Conservation (phyloP, 2,329 filamentous ascomycete species). For the Fusarium coffeatum region DNA sequence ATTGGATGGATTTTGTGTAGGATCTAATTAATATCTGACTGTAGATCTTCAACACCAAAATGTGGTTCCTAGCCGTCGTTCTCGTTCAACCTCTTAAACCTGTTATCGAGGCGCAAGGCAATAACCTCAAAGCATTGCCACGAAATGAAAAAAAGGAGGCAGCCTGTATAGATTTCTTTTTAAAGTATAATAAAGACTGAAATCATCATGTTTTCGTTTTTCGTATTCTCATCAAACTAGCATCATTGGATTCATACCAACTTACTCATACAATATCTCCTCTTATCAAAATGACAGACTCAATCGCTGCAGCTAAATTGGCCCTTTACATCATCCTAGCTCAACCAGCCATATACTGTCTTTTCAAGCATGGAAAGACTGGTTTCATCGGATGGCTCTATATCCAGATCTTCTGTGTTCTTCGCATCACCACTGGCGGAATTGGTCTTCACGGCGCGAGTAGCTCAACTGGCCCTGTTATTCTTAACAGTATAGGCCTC, state of each 20-base stretch:
- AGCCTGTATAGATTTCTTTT: not conserved
- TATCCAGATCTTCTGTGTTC: slow-evolving; percentile 16
- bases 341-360: slow-evolving; percentile 15
- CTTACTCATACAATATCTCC: not conserved
- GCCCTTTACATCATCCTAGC: slow-evolving; percentile 13
- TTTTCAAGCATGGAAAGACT: slow-evolving; percentile 24
- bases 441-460: slow-evolving; percentile 8
- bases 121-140: not conserved
- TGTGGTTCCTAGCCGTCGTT: not conserved
- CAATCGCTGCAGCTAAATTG: slow-evolving; percentile 3
- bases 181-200: slow-evolving; percentile 8
- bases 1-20: not conserved
- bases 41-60: not conserved
- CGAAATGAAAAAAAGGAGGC: not conserved
- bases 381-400: slow-evolving; percentile 17
- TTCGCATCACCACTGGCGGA: slow-evolving; percentile 7
- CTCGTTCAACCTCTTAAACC: not conserved
- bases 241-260: not conserved
- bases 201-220: not conserved
- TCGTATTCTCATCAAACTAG: not conserved
- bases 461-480: slow-evolving; percentile 3
- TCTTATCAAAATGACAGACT: slow-evolving; percentile 12
- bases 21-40: not conserved
- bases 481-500: slow-evolving; percentile 18
- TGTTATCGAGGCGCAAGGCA: not conserved